Evolutionary conservation across 2,329 filamentous ascomycete species (phyloP).

Genomic region (Chrysosporium queenslandicum): DNA sequence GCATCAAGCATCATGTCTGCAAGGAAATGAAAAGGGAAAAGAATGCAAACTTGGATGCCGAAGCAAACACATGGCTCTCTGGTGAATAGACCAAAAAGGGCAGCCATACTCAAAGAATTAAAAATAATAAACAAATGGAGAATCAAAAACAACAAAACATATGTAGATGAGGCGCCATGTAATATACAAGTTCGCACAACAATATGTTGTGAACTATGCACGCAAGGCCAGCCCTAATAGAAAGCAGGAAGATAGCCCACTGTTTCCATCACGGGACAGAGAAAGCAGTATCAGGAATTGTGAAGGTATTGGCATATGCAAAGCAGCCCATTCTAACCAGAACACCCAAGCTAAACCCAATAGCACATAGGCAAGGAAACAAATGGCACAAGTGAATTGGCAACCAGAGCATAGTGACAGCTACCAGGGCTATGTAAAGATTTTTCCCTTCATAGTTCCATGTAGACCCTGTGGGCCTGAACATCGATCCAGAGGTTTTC

Average conservation of each 20-base stretch:
- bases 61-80: background rate
- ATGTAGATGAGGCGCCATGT: background rate
- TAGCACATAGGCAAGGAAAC: background rate
- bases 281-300: background rate
- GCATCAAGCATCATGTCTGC: too few relatives aligned
- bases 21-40: background rate
- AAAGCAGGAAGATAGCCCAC: background rate
- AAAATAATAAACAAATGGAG: background rate
- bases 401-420: background rate
- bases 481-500: background rate
- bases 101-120: background rate
- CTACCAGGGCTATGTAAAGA: background rate
- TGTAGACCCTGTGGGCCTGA: background rate
- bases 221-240: background rate
- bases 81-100: background rate
- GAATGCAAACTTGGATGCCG: background rate
- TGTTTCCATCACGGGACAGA: background rate
- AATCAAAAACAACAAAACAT: background rate
- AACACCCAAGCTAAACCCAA: slow-evolving; percentile 6
- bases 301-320: background rate
- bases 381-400: background rate
- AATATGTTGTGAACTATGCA: background rate
- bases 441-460: background rate
- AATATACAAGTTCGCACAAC: background rate
- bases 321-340: slow-evolving; percentile 5